Base-by-base conservation (phyloP, 306 rosid species). In the Citrullus amarus region DNA sequence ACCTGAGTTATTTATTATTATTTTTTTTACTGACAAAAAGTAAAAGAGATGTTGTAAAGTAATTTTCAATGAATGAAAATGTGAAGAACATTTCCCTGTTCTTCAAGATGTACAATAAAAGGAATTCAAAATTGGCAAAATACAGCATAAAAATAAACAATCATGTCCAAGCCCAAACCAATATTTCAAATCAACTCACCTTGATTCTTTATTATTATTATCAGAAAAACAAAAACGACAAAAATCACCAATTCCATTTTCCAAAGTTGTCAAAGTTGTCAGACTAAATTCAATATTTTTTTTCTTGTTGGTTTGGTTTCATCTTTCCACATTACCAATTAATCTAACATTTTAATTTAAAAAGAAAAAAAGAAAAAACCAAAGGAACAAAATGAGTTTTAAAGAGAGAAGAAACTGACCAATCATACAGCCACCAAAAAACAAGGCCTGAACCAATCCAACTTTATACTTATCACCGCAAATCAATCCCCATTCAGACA, bases 401-500 rank as follows among this genome's bases (percentile, higher is more conserved):
- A 44, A 2, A 50, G 10, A 77, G 16, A 9, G 36, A 11, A 3
- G 43, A 36, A 78, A 88, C 93, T 85, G 17, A 94, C 98, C 98
- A 62, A 94, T 90, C 98, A 94, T 90, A 50, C 97, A 92, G 82
- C 98, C 97, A 70, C 92, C 93, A 76, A 94, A 94, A 89, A 94
- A 94, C 72, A 89, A 36, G 80, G 97, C 93, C 75, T 94, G 98
- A 13, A 88, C 97, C 30, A 94, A 77, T 58, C 98, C 98, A 32
- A 94, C 93, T 75, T 80, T 92, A 53, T 78, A 92, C 83, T 94
- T 94, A 1, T 90, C 93, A 25, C 86, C 91, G 36, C 98, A 94
- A 86, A 92, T 22, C 87, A 92, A 65, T 1, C 85, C 91, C 96
- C 96, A 94, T 75, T 94, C 89, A 0, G 90, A 51, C 36, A 94